Conservation (phyloP, 2,329 filamentous ascomycete genomes). For the Nemania abortiva region DNA sequence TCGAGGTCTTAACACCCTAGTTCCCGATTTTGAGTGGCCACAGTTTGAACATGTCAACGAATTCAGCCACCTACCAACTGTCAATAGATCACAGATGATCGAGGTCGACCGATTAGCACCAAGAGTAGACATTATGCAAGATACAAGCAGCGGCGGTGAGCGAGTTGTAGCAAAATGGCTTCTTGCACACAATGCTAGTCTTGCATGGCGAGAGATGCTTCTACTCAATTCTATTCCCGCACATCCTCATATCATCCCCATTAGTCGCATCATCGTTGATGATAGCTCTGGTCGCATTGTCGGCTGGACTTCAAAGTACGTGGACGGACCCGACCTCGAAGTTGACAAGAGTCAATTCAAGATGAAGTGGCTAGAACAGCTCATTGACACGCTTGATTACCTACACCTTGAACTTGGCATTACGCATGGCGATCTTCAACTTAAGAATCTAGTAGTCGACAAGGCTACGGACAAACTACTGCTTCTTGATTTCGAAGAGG, state of each 20-base stretch:
- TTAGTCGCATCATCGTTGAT: constrained; percentile 48
- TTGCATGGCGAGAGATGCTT: constrained; percentile 47
- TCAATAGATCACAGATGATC: constrained; percentile 5
- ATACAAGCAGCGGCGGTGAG: constrained; percentile 2
- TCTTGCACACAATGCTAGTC: neutral
- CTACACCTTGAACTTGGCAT: constrained; percentile 37
- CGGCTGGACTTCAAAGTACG: constrained; percentile 48
- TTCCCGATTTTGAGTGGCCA: constrained; percentile 3
- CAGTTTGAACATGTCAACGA: neutral
- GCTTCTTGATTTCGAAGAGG: constrained; percentile 25
- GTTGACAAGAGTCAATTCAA: constrained; percentile 33
- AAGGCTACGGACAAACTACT: constrained; percentile 22
- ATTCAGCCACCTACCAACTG: neutral
- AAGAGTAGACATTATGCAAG: constrained; percentile 22
- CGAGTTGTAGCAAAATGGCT: constrained; percentile 29
- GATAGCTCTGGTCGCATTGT: constrained; percentile 46
- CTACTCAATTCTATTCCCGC: constrained; percentile 45
- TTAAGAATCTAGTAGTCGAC: constrained; percentile 34
- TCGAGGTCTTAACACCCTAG: neutral
- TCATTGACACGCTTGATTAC: constrained; percentile 31
- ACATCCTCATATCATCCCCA: constrained; percentile 49
- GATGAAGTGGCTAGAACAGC: constrained; percentile 35
- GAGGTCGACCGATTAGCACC: constrained; percentile 28
- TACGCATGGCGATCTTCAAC: constrained; percentile 27
- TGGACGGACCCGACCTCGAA: constrained; percentile 45